phyloP scores from a whole-genome alignment of 345 rosid genomes.

The Brassica juncea region DNA sequence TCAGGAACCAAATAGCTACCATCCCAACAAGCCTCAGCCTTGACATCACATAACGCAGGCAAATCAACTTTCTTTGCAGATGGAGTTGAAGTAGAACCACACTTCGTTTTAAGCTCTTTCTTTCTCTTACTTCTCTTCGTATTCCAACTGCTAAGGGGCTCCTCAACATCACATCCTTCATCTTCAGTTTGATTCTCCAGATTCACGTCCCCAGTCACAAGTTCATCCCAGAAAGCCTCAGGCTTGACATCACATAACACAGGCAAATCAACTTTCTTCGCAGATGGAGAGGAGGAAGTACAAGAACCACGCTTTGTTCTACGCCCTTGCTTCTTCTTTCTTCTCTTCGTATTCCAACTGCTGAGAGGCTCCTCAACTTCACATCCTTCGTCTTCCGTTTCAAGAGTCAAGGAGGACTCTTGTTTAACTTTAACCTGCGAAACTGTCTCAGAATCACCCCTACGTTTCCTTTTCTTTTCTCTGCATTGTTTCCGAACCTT shows the following conservation, averaged over 20 bases:
- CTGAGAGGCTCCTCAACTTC: constrained; percentile 60
- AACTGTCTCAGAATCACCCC: constrained; percentile 23
- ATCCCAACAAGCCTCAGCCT: constrained; percentile 47
- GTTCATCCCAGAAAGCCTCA: constrained; percentile 43
- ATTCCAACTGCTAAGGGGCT: constrained; percentile 57
- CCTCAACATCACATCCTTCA: constrained; percentile 51
- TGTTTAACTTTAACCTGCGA: constrained; percentile 30
- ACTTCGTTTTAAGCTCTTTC: constrained; percentile 36
- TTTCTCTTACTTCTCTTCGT: constrained; percentile 44
- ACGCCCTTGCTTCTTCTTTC: constrained; percentile 42
- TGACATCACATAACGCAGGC: constrained; percentile 36
- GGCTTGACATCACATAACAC: constrained; percentile 41
- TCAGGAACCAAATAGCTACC: constrained; percentile 37
- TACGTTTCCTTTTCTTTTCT: constrained; percentile 57
- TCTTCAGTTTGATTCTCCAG: constrained; percentile 7
- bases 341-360: constrained; percentile 47
- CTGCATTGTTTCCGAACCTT: constrained; percentile 54
- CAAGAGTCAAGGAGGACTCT: constrained; percentile 21
- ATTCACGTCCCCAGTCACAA: not conserved
- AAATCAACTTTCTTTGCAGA: constrained; percentile 8
- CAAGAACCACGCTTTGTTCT: constrained; percentile 17
- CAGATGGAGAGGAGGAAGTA: not conserved
- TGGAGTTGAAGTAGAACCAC: constrained; percentile 5
- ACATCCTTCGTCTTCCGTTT: constrained; percentile 42
- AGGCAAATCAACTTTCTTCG: constrained; percentile 6